Base-by-base conservation (phyloP, 2,329 filamentous ascomycete genomes). In the Trichothecium roseum region DNA sequence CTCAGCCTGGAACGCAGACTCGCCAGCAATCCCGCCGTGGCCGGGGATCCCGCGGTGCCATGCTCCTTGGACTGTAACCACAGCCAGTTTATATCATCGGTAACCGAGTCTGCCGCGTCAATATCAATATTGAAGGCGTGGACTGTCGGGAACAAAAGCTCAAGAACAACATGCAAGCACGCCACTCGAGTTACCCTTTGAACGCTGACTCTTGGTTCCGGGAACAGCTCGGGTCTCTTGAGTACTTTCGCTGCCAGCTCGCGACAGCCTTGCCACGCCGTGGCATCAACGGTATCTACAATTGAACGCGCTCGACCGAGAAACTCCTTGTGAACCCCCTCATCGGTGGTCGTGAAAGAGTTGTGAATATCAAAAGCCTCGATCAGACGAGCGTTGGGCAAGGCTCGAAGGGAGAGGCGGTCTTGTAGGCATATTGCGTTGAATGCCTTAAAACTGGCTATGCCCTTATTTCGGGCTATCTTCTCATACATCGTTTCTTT, bases 341-440 rank as follows among this genome's bases (percentile, higher is more conserved):
- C 15, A 17, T 20, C 18, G 15, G n/a, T 22, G n/a, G 31, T 33
- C 8, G 31, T 33, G 32, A 35, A 35, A 14, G n/a, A 27, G 14
- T 27, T 35, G 9, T 28, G n/a, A 7, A 35, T 18, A 8, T n/a
- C 22, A 17, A 35, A 35, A 3, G 20, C n/a, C 16, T 9, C 14
- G 5, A 18, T 15, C 8, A 27, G 14, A 10, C 31, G 31, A 14
- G 7, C 16, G 20, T 35, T 35, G 4, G 33, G 33, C 5, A 5
- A 13, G 2, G 31, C 31, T 33, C 28, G 24, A 24, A 24, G 20
- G 20, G 6, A 6, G 6, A 24, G 20, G 10, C 20, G 20, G 10
- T 24, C 6, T 24, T 24, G 20, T 6, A 24, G 20, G 20, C 20
- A 6, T 10, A 6, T 24, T 24, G 20, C 20, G 10, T 24, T 10